phyloP scores from a whole-genome alignment of 2,329 filamentous ascomycete genomes.

The Zarea fungicola region DNA sequence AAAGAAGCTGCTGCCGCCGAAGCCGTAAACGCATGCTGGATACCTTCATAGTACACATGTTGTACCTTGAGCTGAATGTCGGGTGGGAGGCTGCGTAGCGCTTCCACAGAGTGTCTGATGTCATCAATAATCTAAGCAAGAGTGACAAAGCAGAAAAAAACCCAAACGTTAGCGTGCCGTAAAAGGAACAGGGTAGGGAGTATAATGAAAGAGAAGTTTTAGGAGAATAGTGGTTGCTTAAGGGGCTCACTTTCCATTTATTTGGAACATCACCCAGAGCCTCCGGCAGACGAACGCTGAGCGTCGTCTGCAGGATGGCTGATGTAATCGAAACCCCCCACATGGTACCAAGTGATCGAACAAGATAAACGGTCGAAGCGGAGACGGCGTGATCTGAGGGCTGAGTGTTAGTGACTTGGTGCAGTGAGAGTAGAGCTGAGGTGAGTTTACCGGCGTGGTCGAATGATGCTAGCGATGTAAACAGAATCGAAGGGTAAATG shows the following conservation, averaged over 20 bases:
- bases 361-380: slow-evolving; percentile 57
- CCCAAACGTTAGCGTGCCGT: slow-evolving; percentile 7
- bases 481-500: slow-evolving; percentile 52
- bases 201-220: slow-evolving; percentile 16
- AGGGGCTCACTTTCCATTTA: slow-evolving; percentile 49
- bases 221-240: neutral
- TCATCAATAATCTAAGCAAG: slow-evolving; percentile 51
- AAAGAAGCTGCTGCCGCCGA: slow-evolving; percentile 48
- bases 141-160: neutral
- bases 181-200: neutral
- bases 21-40: slow-evolving; percentile 50
- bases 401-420: neutral
- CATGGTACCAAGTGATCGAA: slow-evolving; percentile 58
- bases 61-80: slow-evolving; percentile 52
- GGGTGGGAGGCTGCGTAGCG: slow-evolving; percentile 47
- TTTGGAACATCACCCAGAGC: slow-evolving; percentile 51
- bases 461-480: slow-evolving; percentile 58
- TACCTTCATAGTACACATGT: slow-evolving; percentile 54
- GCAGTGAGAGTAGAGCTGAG: neutral
- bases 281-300: slow-evolving; percentile 47
- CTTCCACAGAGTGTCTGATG: slow-evolving; percentile 56
- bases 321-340: slow-evolving; percentile 61
- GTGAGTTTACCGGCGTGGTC: slow-evolving; percentile 48
- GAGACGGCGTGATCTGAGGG: slow-evolving; percentile 55
- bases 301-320: slow-evolving; percentile 57